Evolutionary conservation across 768 basidiomycete species (phyloP).

Genomic region (Lactarius sp.): DNA sequence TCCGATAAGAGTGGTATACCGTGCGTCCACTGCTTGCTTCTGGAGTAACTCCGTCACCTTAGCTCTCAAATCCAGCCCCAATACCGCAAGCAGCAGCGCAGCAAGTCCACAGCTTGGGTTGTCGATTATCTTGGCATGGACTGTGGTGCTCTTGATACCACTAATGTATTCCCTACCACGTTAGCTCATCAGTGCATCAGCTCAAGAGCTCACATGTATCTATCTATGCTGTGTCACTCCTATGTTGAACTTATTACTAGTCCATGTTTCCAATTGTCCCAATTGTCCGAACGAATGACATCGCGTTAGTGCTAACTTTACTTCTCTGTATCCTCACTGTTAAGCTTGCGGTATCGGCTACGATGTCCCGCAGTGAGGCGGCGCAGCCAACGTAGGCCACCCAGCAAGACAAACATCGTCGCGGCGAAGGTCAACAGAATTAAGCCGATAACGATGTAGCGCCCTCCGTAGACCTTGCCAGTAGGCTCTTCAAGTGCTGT

Average conservation of each 20-base stretch:
- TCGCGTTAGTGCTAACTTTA: not conserved
- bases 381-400: constrained; percentile 22
- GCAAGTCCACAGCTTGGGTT: not conserved
- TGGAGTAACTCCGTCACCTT: constrained; percentile 6
- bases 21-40: constrained; percentile 38
- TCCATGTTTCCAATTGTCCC: not conserved
- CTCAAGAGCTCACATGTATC: not conserved
- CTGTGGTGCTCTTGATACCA: not conserved
- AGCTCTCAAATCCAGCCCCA: constrained; percentile 29
- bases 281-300: not conserved
- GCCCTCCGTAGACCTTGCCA: constrained; percentile 16
- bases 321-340: constrained; percentile 15
- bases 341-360: constrained; percentile 20
- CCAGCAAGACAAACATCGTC: constrained; percentile 18
- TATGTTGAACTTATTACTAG: not conserved
- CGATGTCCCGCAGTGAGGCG: constrained; percentile 12
- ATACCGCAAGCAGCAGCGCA: constrained; percentile 28
- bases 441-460: constrained; percentile 34
- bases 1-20: constrained; percentile 62
- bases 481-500: constrained; percentile 19
- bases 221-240: not conserved
- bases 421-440: constrained; percentile 26
- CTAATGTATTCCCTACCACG: not conserved
- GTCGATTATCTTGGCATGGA: not conserved
- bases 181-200: not conserved